These are phyloP conservation scores for Scutellaria barbata DNA, from an alignment of 257 asterid species.

Conservation along the genomic window DNA sequence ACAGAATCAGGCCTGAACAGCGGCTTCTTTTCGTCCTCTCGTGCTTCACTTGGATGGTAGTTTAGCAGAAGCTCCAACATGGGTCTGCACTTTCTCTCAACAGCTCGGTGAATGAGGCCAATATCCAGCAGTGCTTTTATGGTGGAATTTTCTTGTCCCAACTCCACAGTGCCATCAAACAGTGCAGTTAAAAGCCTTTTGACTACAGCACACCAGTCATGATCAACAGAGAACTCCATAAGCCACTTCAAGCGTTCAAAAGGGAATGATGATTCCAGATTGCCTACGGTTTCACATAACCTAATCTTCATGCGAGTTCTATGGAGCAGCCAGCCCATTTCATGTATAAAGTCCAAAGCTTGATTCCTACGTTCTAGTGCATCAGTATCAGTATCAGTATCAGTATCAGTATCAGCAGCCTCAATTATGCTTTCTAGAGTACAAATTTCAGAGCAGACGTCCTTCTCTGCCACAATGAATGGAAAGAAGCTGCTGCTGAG, in stretches of 20 bases:
- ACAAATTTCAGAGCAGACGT: constrained; percentile 80
- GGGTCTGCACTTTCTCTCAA: constrained; percentile 58
- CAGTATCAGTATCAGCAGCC: constrained; percentile 38
- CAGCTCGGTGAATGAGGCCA: constrained; percentile 80
- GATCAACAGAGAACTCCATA: constrained; percentile 74
- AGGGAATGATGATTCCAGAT: constrained; percentile 51
- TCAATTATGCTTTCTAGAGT: constrained; percentile 67
- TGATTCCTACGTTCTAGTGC: constrained; percentile 46
- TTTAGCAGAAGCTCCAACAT: constrained; percentile 67
- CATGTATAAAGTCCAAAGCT: constrained; percentile 84
- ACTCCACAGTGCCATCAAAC: constrained; percentile 47
- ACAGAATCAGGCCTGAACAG: constrained; percentile 70
- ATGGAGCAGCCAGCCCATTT: constrained; percentile 77
- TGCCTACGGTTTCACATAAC: constrained; percentile 41
- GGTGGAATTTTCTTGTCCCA: constrained; percentile 44
- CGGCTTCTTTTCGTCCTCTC: constrained; percentile 21
- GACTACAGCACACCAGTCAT: constrained; percentile 84
- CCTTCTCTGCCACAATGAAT: constrained; percentile 88
- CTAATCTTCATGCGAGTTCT: constrained; percentile 54
- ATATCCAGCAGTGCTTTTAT: constrained; percentile 54
- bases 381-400: constrained; percentile 34
- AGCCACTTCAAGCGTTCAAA: constrained; percentile 73
- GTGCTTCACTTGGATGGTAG: constrained; percentile 43
- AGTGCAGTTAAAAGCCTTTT: constrained; percentile 58
- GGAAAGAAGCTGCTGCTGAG: constrained; percentile 96